Evolutionary conservation across 2,329 filamentous ascomycete genomes (phyloP), one percentile per base, ranked within the genome.

Genomic region (Aspergillus unguis): DNA sequence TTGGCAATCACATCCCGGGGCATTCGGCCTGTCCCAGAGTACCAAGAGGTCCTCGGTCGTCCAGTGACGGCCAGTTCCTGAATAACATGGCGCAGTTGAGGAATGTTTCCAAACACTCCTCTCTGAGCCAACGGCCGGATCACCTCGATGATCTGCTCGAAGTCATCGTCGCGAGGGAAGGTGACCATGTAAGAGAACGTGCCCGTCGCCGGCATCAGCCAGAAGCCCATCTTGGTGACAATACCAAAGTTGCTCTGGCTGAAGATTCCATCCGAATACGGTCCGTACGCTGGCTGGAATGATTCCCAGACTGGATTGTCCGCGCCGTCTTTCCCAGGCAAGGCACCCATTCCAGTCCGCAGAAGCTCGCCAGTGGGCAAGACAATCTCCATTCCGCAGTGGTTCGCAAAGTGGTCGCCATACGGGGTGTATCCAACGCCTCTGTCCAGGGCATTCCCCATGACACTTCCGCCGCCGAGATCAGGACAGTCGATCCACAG

Each of bases 151-250:
- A 67, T 67, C 3, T 76, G 67, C 7, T 74, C 66, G 6, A 81
- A 70, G 54, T 81, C 76, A 35, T 79, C 75, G 32, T 80, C 78
- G 65, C 65, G 65, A 80, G 40, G 25, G 11, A 42, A 27, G 2
- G 23, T 42, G 40, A 29, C 40, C 75, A 54, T 77, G 76, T 36
- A 36, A 2, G 33, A 36, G 33, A 36, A 36, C 1, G 75, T 77
- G 7, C 73, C 77, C 0, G 77, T 77, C 42, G 79, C 79, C 1
- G 75, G 75, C 79, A 82, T 81, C 32, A 83, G 68, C 66, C 71
- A 75, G 58, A 81, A 71, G 0, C 79, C 80, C 73, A 83, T 78
- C 64, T 82, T 81, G 3, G 76, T 77, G 6, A 80, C 75, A 32
- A 82, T 77, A 27, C 79, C 80, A 6, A 80, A 70, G 53, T 77